Percentiles rank a stretch among this genome's conserved stretches.
Evolutionary conservation across 2,329 filamentous ascomycete genomes (phyloP).

Genomic region (Fusarium abutilonis): DNA sequence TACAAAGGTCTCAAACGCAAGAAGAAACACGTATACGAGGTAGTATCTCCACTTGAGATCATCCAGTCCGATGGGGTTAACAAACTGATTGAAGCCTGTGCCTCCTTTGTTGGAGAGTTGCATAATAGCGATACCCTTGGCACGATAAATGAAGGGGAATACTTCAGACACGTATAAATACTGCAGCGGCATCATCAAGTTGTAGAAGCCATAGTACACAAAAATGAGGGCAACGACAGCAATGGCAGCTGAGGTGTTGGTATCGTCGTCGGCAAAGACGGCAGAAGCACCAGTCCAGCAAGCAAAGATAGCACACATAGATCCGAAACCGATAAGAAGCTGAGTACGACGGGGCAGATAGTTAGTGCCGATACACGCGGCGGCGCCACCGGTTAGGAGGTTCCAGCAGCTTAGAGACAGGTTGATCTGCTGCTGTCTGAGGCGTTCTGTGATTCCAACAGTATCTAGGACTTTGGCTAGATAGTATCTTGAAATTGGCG

Average conservation of each 20-base stretch:
- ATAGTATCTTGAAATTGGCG: conserved; percentile 7
- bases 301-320: conserved; percentile 46
- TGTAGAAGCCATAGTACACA: conserved; percentile 52
- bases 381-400: conserved; percentile 40
- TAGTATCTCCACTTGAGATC: conserved; percentile 36
- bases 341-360: conserved; percentile 40
- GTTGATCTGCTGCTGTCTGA: conserved; percentile 46
- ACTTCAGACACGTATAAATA: conserved; percentile 45
- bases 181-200: conserved; percentile 47
- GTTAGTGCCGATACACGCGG: background rate
- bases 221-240: conserved; percentile 52
- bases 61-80: conserved; percentile 28
- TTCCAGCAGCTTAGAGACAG: conserved; percentile 45
- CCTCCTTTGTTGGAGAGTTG: conserved; percentile 31
- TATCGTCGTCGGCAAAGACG: conserved; percentile 42
- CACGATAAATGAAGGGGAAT: conserved; percentile 36
- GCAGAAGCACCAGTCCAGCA: conserved; percentile 37
- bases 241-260: conserved; percentile 23
- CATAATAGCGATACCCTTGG: conserved; percentile 34
- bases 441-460: conserved; percentile 45
- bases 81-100: conserved; percentile 35
- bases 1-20: conserved; percentile 16
- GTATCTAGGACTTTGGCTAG: conserved; percentile 22
- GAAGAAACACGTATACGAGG: conserved; percentile 26
- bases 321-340: conserved; percentile 37